A percentile compares a stretch with the other conserved stretches of the same genome.
Evolutionary conservation across 257 asterid species (phyloP).

Genomic region (Nicotiana tabacum): DNA sequence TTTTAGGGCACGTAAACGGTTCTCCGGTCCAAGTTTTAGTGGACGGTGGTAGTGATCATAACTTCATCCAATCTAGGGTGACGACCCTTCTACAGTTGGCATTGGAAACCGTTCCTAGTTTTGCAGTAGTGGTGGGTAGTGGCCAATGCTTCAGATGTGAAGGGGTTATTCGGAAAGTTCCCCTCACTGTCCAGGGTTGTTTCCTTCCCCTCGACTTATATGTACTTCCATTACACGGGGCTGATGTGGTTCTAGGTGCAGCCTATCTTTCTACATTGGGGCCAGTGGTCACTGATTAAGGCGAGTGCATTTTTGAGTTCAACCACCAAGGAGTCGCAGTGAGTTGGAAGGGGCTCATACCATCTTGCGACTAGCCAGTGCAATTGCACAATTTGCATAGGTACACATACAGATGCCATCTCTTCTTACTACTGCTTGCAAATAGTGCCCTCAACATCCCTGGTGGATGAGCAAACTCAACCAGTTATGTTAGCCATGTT

Average conservation of each 20-base stretch:
- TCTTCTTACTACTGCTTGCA: too few relatives aligned
- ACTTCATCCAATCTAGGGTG: not conserved
- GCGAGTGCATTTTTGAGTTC: too few relatives aligned
- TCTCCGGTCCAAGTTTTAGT: not conserved
- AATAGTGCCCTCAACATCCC: too few relatives aligned
- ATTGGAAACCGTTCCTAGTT: not conserved
- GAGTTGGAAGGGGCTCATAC: too few relatives aligned
- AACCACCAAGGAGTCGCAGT: too few relatives aligned
- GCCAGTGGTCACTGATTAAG: too few relatives aligned
- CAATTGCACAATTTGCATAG: too few relatives aligned
- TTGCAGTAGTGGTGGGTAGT: not conserved
- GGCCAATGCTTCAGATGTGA: not conserved
- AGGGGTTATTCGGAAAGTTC: not conserved
- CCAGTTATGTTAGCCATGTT: too few relatives aligned
- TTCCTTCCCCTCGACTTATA: not conserved
- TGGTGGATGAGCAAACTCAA: too few relatives aligned
- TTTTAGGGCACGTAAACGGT: not conserved
- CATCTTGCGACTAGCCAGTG: too few relatives aligned
- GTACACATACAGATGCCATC: too few relatives aligned
- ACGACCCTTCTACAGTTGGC: not conserved
- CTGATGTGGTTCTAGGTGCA: not conserved
- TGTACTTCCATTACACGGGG: not conserved
- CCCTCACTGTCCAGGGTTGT: not conserved
- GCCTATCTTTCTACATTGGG: too few relatives aligned
- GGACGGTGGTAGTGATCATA: not conserved